Evolutionary conservation across 257 asterid genomes (phyloP), one percentile per base, ranked within the genome.

Genomic region (Solanum habrochaites): DNA sequence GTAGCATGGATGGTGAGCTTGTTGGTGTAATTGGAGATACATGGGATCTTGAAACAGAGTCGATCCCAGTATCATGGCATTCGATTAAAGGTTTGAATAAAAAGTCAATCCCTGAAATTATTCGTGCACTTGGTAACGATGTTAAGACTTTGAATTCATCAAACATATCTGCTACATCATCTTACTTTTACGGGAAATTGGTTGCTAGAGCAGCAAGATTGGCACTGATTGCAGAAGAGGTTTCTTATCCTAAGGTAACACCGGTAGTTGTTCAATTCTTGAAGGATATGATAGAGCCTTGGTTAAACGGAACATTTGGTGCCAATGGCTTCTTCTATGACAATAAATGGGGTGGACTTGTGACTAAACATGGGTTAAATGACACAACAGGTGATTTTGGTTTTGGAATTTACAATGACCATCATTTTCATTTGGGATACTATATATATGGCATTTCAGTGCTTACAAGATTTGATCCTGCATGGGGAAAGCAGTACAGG

Each of bases 121-220:
- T 92, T 39, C 81, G 87, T 91, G 95, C 99, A 0, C 94, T 97
- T 2, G 62, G 89, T 52, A 89, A 86, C 27, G 99, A 97, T 90
- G 99, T 95, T 7, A 92, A 87, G 77, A 88, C 91, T 14, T 92
- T 97, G 78, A 89, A 93, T 86, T 82, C 95, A 29, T 56, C 90
- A 49, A 69, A 93, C 3, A 89, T 95, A 85, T 80, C 95, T 5
- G 94, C 98, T 1, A 47, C 95, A 4, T 93, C 99, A 0, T 94
- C 98, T 25, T 97, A 97, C 91, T 95, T 94, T 60, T 94, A 92
- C 31, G 99, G 93, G 52, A 97, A 97, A 86, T 87, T 95, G 89
- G 89, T 97, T 60, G 99, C 99, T 21, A 90, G 99, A 88, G 99
- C 98, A 49, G 99, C 99, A 35, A 96, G 99, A 88, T 91, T 95